Evolutionary conservation across 768 basidiomycete species (phyloP), one percentile per base, ranked within the genome.

Genomic region (Mycena leptocephala): DNA sequence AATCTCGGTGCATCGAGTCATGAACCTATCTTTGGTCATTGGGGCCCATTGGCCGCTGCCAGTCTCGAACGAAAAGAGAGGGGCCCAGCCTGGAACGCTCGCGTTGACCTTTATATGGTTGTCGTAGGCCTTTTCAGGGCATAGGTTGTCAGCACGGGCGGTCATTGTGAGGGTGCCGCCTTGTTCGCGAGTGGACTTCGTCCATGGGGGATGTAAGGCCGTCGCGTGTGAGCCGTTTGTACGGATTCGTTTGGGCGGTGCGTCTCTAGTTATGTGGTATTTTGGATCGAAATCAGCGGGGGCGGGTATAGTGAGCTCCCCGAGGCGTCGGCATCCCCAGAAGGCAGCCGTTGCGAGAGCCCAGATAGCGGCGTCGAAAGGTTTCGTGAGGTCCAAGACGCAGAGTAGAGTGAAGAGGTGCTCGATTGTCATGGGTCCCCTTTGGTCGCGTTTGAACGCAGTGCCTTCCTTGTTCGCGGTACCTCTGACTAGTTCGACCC

Each of bases 341-440:
- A 89, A 89, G 0, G 86, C 80, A 0, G 76, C 46, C 0, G 74
- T 53, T 0, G 88, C 86, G 0, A 81, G 41, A 0, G 87, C 87
- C 81, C 82, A 88, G 10, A 87, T 46, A 0, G 86, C 84, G 2
- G 85, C 84, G 63, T 87, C 78, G 13, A 82, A 79, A 1, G 85
- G 72, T 28, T 80, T 63, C 0, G 72, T 18, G 0, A 85, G 61
- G 43, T 84, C 72, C 3, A 43, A 13, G 32, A 0, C 88, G 78
- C 9, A n/a, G 22, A 14, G 0, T 0, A 89, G 81, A 0, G 75
- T 68, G 9, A n/a, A n/a, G n/a, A n/a, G n/a, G n/a, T n/a, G n/a
- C n/a, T n/a, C n/a, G n/a, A n/a, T n/a, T n/a, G n/a, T n/a, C n/a
- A n/a, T n/a, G n/a, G n/a, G n/a, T n/a, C n/a, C n/a, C n/a, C n/a